phyloP scores from a whole-genome alignment of 352 stramenopile species.

The Globisporangium irregulare region DNA sequence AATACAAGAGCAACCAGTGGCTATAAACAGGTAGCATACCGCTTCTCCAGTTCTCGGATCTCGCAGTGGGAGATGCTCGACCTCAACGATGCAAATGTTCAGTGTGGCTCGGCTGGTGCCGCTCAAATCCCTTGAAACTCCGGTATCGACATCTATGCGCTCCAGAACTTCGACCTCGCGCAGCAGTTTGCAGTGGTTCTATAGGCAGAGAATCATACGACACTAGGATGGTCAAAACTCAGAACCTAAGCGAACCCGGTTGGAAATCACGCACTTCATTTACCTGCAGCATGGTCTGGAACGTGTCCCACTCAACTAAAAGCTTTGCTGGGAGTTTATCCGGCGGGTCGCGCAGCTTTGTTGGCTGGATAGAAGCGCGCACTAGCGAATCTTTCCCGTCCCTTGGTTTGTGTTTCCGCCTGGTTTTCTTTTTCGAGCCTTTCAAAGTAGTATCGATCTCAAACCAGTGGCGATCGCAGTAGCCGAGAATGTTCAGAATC shows the following conservation, averaged over 20 bases:
- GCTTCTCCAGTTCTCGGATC: conserved; percentile 39
- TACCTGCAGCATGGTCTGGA: conserved; percentile 35
- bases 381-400: not conserved
- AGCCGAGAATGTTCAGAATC: conserved; percentile 45
- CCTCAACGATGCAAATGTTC: conserved; percentile 39
- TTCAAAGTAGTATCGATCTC: conserved; percentile 12
- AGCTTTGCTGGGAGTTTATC: conserved; percentile 32
- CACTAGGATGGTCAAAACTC: not conserved
- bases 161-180: conserved; percentile 20
- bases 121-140: conserved; percentile 23
- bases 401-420: conserved; percentile 4
- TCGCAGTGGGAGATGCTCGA: conserved; percentile 44
- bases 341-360: conserved; percentile 21
- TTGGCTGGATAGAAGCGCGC: conserved; percentile 22
- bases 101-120: conserved; percentile 37
- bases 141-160: conserved; percentile 28
- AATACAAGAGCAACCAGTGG: not conserved
- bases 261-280: not conserved
- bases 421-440: not conserved
- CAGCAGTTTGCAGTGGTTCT: conserved; percentile 28
- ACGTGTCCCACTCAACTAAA: conserved; percentile 25
- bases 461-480: conserved; percentile 65
- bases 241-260: not conserved
- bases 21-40: conserved; percentile 21
- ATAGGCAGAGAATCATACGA: not conserved